These are phyloP conservation scores for Ettlia oleoabundans DNA, from an alignment of 139 green algal species.

Conservation along the genomic window DNA sequence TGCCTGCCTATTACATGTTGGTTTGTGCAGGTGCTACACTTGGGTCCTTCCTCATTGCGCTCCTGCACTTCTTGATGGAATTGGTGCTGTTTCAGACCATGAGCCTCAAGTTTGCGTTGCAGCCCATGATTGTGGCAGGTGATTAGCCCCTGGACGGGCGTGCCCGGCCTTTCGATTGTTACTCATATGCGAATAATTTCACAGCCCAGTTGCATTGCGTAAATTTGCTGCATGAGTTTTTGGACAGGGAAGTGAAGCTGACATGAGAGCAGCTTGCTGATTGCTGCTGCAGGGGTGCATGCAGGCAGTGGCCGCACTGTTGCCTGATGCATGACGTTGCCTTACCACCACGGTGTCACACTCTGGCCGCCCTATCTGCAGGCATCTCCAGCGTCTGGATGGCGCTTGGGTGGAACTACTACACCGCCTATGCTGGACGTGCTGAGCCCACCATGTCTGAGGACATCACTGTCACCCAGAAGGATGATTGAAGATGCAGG, in stretches of 20 bases:
- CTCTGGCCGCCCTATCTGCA: slow-evolving; percentile 1
- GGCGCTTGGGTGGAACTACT: slow-evolving; percentile 78
- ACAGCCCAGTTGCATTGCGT: too few relatives aligned
- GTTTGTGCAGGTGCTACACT: slow-evolving; percentile 71
- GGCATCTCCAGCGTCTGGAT: slow-evolving; percentile 76
- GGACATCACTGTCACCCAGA: slow-evolving; percentile 43
- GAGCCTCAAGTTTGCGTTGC: slow-evolving; percentile 56
- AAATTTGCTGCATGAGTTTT: too few relatives aligned
- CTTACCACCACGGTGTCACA: background rate
- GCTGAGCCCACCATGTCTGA: slow-evolving; percentile 60
- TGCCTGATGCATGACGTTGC: background rate
- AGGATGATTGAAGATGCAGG: slow-evolving; percentile 33
- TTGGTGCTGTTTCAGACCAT: slow-evolving; percentile 80
- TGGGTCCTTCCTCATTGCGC: slow-evolving; percentile 78
- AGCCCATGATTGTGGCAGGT: slow-evolving; percentile 77
- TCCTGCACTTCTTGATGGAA: slow-evolving; percentile 79
- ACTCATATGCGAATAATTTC: too few relatives aligned
- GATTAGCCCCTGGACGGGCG: too few relatives aligned
- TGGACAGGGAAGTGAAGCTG: too few relatives aligned
- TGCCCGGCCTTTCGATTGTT: too few relatives aligned
- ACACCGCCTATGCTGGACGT: slow-evolving; percentile 49
- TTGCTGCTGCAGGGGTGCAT: too few relatives aligned
- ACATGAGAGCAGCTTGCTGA: too few relatives aligned
- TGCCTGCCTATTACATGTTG: background rate
- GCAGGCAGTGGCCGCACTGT: too few relatives aligned